These are phyloP conservation scores for Cadophora luteo-olivacea DNA, from an alignment of 2,329 filamentous ascomycete genomes.

Conservation along the genomic window DNA sequence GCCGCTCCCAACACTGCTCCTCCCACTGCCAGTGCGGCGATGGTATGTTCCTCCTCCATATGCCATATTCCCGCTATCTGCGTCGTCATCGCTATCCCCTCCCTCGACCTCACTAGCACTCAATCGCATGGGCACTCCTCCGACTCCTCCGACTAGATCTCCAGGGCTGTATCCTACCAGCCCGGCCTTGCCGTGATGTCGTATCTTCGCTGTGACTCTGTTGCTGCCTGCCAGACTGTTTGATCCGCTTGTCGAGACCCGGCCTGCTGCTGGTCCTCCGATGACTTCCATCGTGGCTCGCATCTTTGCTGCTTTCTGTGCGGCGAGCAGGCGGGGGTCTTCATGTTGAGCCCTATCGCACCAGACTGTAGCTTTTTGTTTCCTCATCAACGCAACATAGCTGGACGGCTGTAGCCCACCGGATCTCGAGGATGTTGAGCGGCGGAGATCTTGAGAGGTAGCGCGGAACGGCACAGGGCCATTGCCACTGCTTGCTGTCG, in stretches of 20 bases:
- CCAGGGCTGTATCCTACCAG: constrained; percentile 78
- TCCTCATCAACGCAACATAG: constrained; percentile 94
- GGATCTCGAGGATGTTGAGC: constrained; percentile 84
- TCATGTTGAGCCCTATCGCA: constrained; percentile 93
- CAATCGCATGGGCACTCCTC: constrained; percentile 86
- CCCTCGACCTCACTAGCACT: constrained; percentile 96
- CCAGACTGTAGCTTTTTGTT: constrained; percentile 98
- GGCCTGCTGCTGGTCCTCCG: constrained; percentile 55
- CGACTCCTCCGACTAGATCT: constrained; percentile 70
- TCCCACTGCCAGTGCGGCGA: constrained; percentile 74
- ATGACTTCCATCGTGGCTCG: constrained; percentile 84
- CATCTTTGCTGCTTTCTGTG: constrained; percentile 86
- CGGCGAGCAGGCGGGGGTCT: constrained; percentile 82
- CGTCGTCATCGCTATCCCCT: constrained; percentile 81
- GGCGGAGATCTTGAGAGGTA: constrained; percentile 68
- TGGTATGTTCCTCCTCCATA: constrained; percentile 60
- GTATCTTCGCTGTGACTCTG: constrained; percentile 83
- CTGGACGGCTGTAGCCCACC: constrained; percentile 64
- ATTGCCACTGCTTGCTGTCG: constrained; percentile 61
- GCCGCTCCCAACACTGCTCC: constrained; percentile 61
- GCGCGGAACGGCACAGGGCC: constrained; percentile 57
- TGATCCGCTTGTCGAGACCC: constrained; percentile 48
- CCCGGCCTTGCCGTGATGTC: constrained; percentile 83
- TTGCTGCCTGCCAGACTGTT: constrained; percentile 46
- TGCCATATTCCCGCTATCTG: constrained; percentile 50